phyloP scores from a whole-genome alignment of 2,329 filamentous ascomycete species.

The Emmonsia crescens region DNA sequence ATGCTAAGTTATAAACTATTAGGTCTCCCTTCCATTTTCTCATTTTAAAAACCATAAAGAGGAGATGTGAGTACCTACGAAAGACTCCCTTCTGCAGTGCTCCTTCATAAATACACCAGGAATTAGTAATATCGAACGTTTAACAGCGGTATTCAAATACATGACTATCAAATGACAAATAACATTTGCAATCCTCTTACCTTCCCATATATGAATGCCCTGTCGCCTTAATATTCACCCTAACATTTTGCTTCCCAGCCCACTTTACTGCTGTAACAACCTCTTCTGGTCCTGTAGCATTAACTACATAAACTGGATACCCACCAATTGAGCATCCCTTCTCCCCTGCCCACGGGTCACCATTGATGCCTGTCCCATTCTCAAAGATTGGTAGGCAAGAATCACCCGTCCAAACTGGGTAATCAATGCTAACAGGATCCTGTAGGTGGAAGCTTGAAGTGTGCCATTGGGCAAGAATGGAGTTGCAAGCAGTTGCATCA shows the following conservation, averaged over 20 bases:
- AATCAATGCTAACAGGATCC: neutral
- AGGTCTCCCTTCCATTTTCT: neutral
- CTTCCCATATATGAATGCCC: neutral
- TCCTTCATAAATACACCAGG: neutral
- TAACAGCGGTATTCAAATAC: neutral
- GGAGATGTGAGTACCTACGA: neutral
- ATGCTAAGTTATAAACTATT: neutral
- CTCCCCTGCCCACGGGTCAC: neutral
- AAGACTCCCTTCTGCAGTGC: neutral
- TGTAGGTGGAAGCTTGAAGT: neutral
- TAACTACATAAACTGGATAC: neutral
- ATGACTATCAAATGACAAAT: neutral
- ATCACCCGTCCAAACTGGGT: neutral
- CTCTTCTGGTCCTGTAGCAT: neutral
- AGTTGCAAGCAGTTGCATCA: neutral
- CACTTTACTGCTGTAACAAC: neutral
- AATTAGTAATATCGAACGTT: neutral
- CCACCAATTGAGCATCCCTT: neutral
- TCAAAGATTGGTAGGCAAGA: neutral
- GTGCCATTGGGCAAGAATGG: neutral
- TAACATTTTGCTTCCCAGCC: neutral
- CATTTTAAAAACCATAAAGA: neutral
- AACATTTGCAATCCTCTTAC: neutral
- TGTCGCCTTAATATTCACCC: neutral
- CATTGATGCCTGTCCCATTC: neutral